Percentiles rank a stretch among this genome's conserved stretches.
Conservation (phyloP, 768 basidiomycete genomes). For the Boletus vinaceobasis region DNA sequence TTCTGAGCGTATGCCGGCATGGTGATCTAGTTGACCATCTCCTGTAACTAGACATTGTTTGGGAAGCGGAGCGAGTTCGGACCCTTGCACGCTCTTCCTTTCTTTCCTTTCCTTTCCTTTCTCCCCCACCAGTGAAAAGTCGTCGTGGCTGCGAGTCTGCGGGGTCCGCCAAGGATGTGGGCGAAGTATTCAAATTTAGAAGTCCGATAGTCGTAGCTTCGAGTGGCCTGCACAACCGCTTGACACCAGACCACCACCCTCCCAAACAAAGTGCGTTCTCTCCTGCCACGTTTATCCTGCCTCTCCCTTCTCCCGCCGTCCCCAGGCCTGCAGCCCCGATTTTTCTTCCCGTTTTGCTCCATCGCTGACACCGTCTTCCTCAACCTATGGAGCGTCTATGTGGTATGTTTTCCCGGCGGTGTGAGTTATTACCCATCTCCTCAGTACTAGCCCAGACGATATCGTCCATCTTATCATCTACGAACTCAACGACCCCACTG, state of each 20-base stretch:
- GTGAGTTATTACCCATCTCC: slow-evolving; percentile 4
- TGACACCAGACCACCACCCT: slow-evolving; percentile 34
- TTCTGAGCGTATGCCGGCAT: slow-evolving; percentile 36
- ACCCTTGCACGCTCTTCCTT: not conserved
- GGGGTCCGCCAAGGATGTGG: slow-evolving; percentile 28
- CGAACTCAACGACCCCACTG: slow-evolving; percentile 62
- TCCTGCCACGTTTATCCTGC: slow-evolving; percentile 1
- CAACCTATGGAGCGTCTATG: slow-evolving; percentile 61
- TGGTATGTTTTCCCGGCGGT: slow-evolving; percentile 42
- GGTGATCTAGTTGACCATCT: slow-evolving; percentile 11
- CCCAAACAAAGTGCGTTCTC: slow-evolving; percentile 28
- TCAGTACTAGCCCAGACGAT: slow-evolving; percentile 42
- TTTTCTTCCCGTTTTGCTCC: not conserved
- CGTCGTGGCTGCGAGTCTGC: slow-evolving; percentile 26
- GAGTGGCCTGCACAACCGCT: slow-evolving; percentile 30
- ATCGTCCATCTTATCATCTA: slow-evolving; percentile 71
- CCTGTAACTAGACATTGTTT: slow-evolving; percentile 6
- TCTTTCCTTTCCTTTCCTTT: not conserved
- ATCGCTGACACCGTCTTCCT: not conserved
- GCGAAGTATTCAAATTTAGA: slow-evolving; percentile 31
- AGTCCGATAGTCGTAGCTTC: slow-evolving; percentile 34
- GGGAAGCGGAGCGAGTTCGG: not conserved
- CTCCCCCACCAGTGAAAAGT: not conserved
- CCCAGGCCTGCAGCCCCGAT: not conserved
- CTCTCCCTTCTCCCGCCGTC: not conserved